Percentiles rank a stretch among this genome's conserved stretches.
Evolutionary conservation across 495 filamentous ascomycete species (phyloP).

Genomic region (Pyrenopolyporus hunteri): DNA sequence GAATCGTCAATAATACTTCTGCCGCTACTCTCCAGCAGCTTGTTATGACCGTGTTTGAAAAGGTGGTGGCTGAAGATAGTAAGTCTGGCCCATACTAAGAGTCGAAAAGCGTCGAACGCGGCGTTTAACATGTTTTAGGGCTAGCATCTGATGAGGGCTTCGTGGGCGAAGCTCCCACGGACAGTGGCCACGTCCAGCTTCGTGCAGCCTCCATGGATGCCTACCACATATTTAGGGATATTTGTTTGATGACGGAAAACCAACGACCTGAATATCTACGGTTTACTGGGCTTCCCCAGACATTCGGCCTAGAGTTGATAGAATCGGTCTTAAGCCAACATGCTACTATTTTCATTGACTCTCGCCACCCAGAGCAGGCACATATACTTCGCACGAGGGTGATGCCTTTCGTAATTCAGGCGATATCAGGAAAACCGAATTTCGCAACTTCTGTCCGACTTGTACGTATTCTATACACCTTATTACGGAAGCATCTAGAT

Average conservation of each 20-base stretch:
- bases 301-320: conserved; percentile 87
- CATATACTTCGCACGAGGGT: conserved; percentile 78
- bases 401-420: conserved; percentile 80
- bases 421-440: conserved; percentile 74
- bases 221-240: conserved; percentile 83
- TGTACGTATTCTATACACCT: conserved; percentile 77
- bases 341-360: conserved; percentile 69
- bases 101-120: neutral
- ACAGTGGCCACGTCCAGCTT: conserved; percentile 67
- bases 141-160: conserved; percentile 57
- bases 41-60: conserved; percentile 89
- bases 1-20: conserved; percentile 91
- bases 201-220: conserved; percentile 84
- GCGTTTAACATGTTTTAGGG: conserved; percentile 35
- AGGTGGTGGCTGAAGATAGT: conserved; percentile 84
- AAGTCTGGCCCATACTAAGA: conserved; percentile 32
- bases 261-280: conserved; percentile 80
- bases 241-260: conserved; percentile 85
- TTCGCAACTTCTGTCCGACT: conserved; percentile 86
- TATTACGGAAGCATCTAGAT: conserved; percentile 76
- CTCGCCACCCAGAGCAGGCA: conserved; percentile 76
- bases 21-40: conserved; percentile 95
- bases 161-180: conserved; percentile 65
- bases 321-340: conserved; percentile 88
- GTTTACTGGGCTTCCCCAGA: conserved; percentile 74